phyloP scores from a whole-genome alignment of 345 rosid species.

The Heritiera fomes region DNA sequence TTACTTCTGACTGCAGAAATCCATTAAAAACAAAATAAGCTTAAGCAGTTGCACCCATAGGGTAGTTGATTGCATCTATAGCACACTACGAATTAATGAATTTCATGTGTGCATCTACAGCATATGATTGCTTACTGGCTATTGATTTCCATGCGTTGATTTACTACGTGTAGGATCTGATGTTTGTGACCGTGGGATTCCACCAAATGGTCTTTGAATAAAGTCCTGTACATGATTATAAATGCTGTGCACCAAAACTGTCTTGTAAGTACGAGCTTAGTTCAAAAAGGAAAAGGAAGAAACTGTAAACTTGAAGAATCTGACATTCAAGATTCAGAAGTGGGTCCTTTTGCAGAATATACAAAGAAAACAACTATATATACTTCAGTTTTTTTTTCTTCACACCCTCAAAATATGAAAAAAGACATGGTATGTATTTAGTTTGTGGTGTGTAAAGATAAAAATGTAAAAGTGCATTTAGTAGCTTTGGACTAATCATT shows the following conservation, averaged over 20 bases:
- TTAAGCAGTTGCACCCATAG: not conserved
- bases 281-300: not conserved
- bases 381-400: too few relatives aligned
- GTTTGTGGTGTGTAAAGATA: too few relatives aligned
- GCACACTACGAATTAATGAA: not conserved
- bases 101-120: slow-evolving; percentile 30
- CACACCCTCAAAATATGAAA: too few relatives aligned
- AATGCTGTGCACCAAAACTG: slow-evolving; percentile 39
- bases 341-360: not conserved
- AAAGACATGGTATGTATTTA: too few relatives aligned
- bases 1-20: slow-evolving; percentile 30
- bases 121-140: slow-evolving; percentile 34
- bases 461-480: too few relatives aligned
- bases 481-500: not conserved
- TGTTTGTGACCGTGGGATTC: slow-evolving; percentile 27
- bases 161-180: slow-evolving; percentile 28
- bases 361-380: not conserved
- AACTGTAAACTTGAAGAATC: slow-evolving; percentile 3
- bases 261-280: not conserved
- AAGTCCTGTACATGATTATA: slow-evolving; percentile 52
- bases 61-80: not conserved
- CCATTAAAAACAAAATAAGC: slow-evolving; percentile 13
- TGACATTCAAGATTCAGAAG: not conserved
- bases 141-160: slow-evolving; percentile 21
- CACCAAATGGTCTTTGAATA: slow-evolving; percentile 34